A percentile compares a stretch with the other conserved stretches of the same genome.
Conservation (phyloP, 2,329 filamentous ascomycete species). For the Claviceps quebecensis region DNA sequence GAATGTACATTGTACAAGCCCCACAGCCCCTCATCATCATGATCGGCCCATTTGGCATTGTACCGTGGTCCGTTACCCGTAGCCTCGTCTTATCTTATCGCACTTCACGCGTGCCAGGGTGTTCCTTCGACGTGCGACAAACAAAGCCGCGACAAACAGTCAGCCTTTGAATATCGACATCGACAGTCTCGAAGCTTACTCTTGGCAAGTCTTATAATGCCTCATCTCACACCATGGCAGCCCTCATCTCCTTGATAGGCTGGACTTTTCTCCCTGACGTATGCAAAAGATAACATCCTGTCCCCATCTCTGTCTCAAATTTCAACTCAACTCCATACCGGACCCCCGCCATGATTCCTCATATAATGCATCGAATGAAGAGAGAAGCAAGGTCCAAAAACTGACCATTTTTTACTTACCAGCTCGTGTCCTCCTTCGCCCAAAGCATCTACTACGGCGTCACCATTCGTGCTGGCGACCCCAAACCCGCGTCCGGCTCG, state of each 20-base stretch:
- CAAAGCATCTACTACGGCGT: slow-evolving; percentile 78
- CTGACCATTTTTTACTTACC: slow-evolving; percentile 31
- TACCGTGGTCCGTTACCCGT: too few species aligned
- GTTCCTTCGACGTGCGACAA: not conserved
- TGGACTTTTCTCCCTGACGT: slow-evolving; percentile 44
- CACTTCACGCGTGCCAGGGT: not conserved
- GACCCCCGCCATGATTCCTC: not conserved
- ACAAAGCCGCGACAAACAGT: not conserved
- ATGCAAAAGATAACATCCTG: slow-evolving; percentile 12
- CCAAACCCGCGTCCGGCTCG: slow-evolving; percentile 58
- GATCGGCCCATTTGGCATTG: not conserved
- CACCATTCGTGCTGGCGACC: slow-evolving; percentile 78
- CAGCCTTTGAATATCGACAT: not conserved
- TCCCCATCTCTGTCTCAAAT: not conserved
- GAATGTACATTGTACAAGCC: too few species aligned
- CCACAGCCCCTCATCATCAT: too few species aligned
- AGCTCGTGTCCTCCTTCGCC: slow-evolving; percentile 66
- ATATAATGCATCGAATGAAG: not conserved
- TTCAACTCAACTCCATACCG: not conserved
- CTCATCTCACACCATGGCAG: slow-evolving; percentile 28
- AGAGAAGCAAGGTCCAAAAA: not conserved
- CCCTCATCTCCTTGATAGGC: slow-evolving; percentile 38
- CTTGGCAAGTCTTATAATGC: slow-evolving; percentile 7
- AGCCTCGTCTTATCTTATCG: not conserved
- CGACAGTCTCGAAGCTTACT: not conserved